Conservation (phyloP, 164 flowering plant species). For the Vitis vinifera region DNA sequence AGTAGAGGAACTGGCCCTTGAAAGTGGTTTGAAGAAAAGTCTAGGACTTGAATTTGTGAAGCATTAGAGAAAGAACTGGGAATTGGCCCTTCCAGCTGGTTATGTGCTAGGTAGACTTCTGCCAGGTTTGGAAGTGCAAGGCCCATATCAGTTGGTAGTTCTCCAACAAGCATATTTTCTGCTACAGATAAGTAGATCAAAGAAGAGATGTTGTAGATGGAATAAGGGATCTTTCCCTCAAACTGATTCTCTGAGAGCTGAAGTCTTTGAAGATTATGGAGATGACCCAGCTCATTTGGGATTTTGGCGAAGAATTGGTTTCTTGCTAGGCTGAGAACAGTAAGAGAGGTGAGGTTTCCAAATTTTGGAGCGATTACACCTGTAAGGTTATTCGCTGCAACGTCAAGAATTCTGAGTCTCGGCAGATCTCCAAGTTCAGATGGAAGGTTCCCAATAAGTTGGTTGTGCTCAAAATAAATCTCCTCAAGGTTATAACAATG, state of each 20-base stretch:
- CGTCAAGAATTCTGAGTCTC: background rate
- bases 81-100: conserved; percentile 7
- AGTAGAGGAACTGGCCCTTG: conserved; percentile 10
- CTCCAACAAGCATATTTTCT: conserved; percentile 1
- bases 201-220: conserved; percentile 13
- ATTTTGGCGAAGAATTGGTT: conserved; percentile 5
- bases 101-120: background rate
- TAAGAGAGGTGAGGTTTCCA: conserved; percentile 12
- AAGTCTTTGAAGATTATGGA: conserved; percentile 6
- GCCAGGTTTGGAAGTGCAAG: conserved; percentile 8
- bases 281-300: conserved; percentile 3
- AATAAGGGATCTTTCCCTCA: conserved; percentile 3
- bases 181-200: conserved; percentile 3
- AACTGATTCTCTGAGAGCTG: conserved; percentile 12
- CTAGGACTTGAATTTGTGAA: conserved; percentile 15
- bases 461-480: background rate
- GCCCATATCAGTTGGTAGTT: conserved; percentile 6
- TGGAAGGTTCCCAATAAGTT: conserved; percentile 3
- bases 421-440: background rate
- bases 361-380: conserved; percentile 8
- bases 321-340: conserved; percentile 1
- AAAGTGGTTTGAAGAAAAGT: conserved; percentile 14
- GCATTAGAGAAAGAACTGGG: conserved; percentile 10
- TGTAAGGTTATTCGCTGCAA: conserved; percentile 5
- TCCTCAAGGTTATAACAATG: conserved; percentile 3